Percentiles rank a stretch among this genome's conserved stretches.
phyloP scores from a whole-genome alignment of 2,329 filamentous ascomycete genomes.

The Aspergillus sp. region DNA sequence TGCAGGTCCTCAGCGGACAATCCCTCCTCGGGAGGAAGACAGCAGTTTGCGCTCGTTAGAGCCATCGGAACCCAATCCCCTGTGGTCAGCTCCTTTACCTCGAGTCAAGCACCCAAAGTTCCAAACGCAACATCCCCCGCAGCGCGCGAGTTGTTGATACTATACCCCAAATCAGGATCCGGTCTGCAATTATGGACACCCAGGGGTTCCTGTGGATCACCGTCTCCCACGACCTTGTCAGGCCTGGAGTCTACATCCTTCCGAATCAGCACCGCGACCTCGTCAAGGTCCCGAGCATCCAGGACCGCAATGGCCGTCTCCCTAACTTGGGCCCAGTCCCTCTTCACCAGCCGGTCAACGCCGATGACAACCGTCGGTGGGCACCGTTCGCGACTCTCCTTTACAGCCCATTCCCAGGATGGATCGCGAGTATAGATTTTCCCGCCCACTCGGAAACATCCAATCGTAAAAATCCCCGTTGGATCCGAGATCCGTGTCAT shows the following conservation, averaged over 20 bases:
- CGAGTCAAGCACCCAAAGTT: background rate
- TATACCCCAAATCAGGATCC: background rate
- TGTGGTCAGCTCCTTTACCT: background rate
- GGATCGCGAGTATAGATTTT: too few species aligned
- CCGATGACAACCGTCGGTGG: conserved; percentile 4
- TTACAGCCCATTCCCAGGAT: too few species aligned
- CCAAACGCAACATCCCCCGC: too few species aligned
- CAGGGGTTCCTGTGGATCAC: background rate
- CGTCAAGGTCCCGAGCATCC: background rate
- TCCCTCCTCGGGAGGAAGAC: background rate
- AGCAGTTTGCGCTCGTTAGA: conserved; percentile 2
- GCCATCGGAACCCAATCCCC: conserved; percentile 1
- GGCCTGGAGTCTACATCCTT: background rate
- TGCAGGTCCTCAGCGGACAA: background rate
- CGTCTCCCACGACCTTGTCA: background rate
- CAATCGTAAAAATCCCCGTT: conserved; percentile 1
- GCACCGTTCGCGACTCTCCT: background rate
- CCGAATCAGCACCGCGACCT: background rate
- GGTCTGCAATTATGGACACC: background rate
- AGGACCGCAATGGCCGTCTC: background rate
- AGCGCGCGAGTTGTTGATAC: too few species aligned
- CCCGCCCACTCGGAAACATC: background rate
- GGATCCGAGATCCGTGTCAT: background rate
- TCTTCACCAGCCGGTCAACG: background rate
- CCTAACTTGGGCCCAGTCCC: conserved; percentile 3